phyloP scores from a whole-genome alignment of 805 yeast species.

The Saccharomycopsis schoenii region DNA sequence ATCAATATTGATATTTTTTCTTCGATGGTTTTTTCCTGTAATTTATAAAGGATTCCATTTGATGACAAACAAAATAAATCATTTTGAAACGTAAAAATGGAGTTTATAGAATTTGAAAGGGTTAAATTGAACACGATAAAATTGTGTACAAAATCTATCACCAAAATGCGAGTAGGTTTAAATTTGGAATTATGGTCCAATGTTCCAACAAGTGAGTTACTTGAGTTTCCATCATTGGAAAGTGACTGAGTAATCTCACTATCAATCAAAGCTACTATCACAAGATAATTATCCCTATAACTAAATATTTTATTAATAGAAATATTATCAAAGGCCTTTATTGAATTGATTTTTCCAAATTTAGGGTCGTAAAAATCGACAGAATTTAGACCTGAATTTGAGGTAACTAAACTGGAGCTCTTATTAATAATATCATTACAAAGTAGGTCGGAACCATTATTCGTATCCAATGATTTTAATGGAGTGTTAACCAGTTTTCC shows the following conservation, averaged over 20 bases:
- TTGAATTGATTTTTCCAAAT: constrained; percentile 15
- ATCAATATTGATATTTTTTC: constrained; percentile 60
- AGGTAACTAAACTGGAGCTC: constrained; percentile 12
- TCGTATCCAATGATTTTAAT: constrained; percentile 34
- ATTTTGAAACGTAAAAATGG: constrained; percentile 44
- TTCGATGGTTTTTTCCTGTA: constrained; percentile 57
- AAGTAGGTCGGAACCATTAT: constrained; percentile 39
- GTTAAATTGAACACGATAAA: constrained; percentile 60
- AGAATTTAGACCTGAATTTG: constrained; percentile 4
- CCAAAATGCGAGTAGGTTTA: constrained; percentile 24
- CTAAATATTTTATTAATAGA: constrained; percentile 8
- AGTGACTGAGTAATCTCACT: constrained; percentile 18
- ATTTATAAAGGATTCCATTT: constrained; percentile 64
- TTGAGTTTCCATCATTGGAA: background rate
- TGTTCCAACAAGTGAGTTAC: constrained; percentile 18
- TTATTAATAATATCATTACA: constrained; percentile 32
- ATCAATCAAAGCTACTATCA: constrained; percentile 45
- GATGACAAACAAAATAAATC: constrained; percentile 48
- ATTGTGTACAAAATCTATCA: constrained; percentile 63
- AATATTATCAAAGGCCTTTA: constrained; percentile 17
- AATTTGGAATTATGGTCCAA: background rate
- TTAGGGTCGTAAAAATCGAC: constrained; percentile 18
- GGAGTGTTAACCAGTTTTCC: constrained; percentile 71
- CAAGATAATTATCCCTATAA: constrained; percentile 31
- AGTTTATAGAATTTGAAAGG: constrained; percentile 53